These are phyloP conservation scores for Takashimella koratensis DNA, from an alignment of 1,284 basidiomycete genomes.

Conservation along the genomic window DNA sequence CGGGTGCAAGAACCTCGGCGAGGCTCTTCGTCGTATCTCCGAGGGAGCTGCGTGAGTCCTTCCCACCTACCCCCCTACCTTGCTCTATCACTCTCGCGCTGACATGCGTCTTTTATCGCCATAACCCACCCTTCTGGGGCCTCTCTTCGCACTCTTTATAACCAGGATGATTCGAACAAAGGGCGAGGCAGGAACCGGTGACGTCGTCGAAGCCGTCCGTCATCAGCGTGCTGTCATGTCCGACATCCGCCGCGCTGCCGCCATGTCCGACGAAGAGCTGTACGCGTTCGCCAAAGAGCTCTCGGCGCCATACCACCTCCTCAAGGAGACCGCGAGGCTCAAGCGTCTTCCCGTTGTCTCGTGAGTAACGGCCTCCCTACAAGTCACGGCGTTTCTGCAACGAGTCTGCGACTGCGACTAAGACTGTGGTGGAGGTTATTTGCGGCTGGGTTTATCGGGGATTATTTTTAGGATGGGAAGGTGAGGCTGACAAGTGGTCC, in stretches of 20 bases:
- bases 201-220: slow-evolving; percentile 94
- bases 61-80: background rate
- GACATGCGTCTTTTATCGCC: background rate
- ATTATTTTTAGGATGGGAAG: no score
- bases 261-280: slow-evolving; percentile 92
- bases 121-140: no score
- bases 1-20: slow-evolving; percentile 61
- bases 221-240: slow-evolving; percentile 80
- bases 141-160: no score
- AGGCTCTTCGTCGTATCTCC: slow-evolving; percentile 92
- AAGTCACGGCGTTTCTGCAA: no score
- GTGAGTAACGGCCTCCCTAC: slow-evolving; percentile 26
- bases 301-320: slow-evolving; percentile 91
- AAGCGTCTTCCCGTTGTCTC: slow-evolving; percentile 85
- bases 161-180: slow-evolving; percentile 83
- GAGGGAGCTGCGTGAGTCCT: slow-evolving; percentile 83
- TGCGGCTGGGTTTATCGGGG: no score
- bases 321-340: slow-evolving; percentile 92
- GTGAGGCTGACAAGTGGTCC: no score
- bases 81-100: background rate
- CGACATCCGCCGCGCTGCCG: slow-evolving; percentile 80
- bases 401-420: no score
- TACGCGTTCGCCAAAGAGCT: slow-evolving; percentile 90
- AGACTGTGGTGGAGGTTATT: no score
- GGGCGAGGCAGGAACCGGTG: slow-evolving; percentile 95